Evolutionary conservation across 1,139 yeast species (phyloP).

Genomic region (Pneumocystis sp.): DNA sequence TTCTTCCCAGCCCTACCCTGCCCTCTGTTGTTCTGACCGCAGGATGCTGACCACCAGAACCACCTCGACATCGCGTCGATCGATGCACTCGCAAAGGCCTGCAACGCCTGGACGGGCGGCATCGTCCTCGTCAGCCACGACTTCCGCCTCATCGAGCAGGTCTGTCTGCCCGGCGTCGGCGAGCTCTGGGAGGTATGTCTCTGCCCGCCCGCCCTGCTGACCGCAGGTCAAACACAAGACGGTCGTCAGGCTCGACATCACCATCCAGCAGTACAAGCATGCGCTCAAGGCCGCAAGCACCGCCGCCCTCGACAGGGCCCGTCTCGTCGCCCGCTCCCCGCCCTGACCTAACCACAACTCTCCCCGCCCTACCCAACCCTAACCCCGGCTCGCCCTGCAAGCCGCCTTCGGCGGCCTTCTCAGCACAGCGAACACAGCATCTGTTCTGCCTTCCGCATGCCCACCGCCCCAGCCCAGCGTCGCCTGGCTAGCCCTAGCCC

Average conservation of each 20-base stretch:
- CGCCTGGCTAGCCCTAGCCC: too few relatives aligned
- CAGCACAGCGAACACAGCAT: too few relatives aligned
- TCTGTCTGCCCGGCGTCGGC: slow-evolving; percentile 43
- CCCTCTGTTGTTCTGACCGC: too few relatives aligned
- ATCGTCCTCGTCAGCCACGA: slow-evolving; percentile 98
- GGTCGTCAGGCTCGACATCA: slow-evolving; percentile 10
- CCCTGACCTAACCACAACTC: too few relatives aligned
- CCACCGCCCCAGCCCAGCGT: too few relatives aligned
- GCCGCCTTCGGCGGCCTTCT: too few relatives aligned
- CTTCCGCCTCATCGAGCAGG: slow-evolving; percentile 92
- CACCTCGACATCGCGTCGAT: slow-evolving; percentile 97
- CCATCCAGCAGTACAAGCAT: slow-evolving; percentile 12
- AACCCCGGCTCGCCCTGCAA: too few relatives aligned
- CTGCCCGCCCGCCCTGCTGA: background rate
- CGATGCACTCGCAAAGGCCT: slow-evolving; percentile 94
- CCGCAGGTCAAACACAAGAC: slow-evolving; percentile 10
- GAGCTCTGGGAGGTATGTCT: slow-evolving; percentile 29
- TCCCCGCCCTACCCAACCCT: too few relatives aligned
- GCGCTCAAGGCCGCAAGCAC: slow-evolving; percentile 2
- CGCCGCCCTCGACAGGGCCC: background rate
- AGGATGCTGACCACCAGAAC: slow-evolving; percentile 85
- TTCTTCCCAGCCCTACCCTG: too few relatives aligned
- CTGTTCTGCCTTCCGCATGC: too few relatives aligned
- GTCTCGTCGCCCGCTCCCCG: background rate
- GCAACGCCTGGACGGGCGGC: slow-evolving; percentile 89